Base-by-base conservation (phyloP, 306 rosid genomes). In the Ammopiptanthus mongolicus region DNA sequence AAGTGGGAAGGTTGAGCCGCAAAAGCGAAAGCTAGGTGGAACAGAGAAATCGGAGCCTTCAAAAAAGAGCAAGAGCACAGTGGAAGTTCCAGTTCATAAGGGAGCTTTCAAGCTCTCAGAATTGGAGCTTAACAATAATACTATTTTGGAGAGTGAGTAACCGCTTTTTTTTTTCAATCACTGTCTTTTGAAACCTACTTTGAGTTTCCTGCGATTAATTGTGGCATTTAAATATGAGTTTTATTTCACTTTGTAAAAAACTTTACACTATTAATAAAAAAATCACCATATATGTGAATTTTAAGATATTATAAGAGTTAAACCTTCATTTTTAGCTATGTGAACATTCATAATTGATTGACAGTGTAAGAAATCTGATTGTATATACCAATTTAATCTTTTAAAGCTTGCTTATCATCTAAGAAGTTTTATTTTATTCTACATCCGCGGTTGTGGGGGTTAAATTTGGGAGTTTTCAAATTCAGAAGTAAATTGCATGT, bases 61-160 rank as follows among this genome's bases (percentile, higher is more conserved):
- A 10, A 92, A 89, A 84, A 90, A 83, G 88, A 83, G 77, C 69
- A 91, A 87, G 88, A 81, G 65, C 33, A 58, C 44, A 48, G 81
- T 61, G 36, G 75, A 80, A 71, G 84, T 51, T 21, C 18, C 14
- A 44, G 17, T 42, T 81, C 63, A 48, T 48, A 62, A 59, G 47
- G 80, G 69, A 52, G 83, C 66, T 36, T 59, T 76, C 50, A 79
- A 76, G 85, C 34, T 58, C 39, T 78, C 90, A 15, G 37, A 63
- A 8, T 2, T 36, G 78, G 87, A 73, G 81, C 80, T 84, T 56
- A 41, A 41, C 5, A 41, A 41, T 41, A 28, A 82, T 12, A 63
- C 6, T 73, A 82, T 62, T 74, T 80, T 61, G 60, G 92, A 89
- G 50, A 60, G 97, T 95, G 73, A 85, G 97, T 76, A 58, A 29